Evolutionary conservation across 495 filamentous ascomycete species (phyloP).

Genomic region (Tuber umbilicatum): DNA sequence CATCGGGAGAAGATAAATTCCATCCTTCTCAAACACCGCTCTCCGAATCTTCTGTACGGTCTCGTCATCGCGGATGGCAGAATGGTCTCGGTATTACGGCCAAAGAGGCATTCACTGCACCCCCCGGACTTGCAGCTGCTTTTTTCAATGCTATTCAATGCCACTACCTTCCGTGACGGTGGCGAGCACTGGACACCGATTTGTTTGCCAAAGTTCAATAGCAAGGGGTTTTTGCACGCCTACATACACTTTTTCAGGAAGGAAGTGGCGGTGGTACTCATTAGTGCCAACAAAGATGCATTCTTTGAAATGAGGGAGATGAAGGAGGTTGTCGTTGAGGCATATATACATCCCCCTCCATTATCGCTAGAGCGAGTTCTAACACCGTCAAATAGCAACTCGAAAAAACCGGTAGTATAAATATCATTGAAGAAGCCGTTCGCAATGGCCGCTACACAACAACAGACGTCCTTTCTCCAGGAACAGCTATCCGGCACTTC

Average conservation of each 20-base stretch:
- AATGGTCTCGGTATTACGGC: slow-evolving; percentile 87
- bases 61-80: slow-evolving; percentile 88
- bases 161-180: slow-evolving; percentile 76
- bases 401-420: slow-evolving; percentile 66
- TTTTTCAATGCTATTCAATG: slow-evolving; percentile 99
- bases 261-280: slow-evolving; percentile 83
- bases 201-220: slow-evolving; percentile 95
- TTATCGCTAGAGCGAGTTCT: slow-evolving; percentile 13
- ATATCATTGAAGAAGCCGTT: slow-evolving; percentile 66
- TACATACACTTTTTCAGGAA: slow-evolving; percentile 84
- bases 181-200: slow-evolving; percentile 98
- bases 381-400: slow-evolving; percentile 50
- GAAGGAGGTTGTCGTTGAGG: slow-evolving; percentile 70
- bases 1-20: slow-evolving; percentile 83
- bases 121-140: slow-evolving; percentile 93
- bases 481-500: slow-evolving; percentile 77
- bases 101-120: slow-evolving; percentile 90
- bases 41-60: slow-evolving; percentile 76
- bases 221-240: slow-evolving; percentile 95
- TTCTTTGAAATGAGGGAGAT: slow-evolving; percentile 86
- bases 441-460: slow-evolving; percentile 60
- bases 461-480: slow-evolving; percentile 65
- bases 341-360: slow-evolving; percentile 2
- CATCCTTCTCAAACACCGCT: slow-evolving; percentile 68
- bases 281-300: slow-evolving; percentile 83